These are phyloP conservation scores for Spergularia bocconei DNA, from an alignment of 148 eudicot genomes.

Conservation along the genomic window DNA sequence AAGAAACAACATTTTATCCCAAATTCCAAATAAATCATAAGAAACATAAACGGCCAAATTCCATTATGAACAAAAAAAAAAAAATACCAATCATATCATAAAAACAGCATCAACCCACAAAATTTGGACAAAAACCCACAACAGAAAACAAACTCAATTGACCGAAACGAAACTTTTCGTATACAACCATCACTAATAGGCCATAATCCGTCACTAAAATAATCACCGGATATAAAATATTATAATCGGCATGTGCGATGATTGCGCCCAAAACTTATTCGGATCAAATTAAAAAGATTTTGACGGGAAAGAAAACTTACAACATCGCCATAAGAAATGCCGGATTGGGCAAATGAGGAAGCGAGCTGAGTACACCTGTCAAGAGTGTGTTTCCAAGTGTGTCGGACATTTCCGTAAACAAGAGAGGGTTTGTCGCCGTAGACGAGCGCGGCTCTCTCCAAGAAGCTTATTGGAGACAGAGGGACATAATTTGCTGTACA, in stretches of 20 bases:
- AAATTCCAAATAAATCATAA: neutral
- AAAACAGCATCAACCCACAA: neutral
- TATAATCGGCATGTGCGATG: no score
- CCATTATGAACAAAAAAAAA: neutral
- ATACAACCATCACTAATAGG: no score
- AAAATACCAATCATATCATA: neutral
- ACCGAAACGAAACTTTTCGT: neutral
- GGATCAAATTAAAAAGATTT: slow-evolving; percentile 8
- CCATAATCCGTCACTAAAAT: no score
- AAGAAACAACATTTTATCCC: neutral
- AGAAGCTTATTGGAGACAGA: slow-evolving; percentile 56
- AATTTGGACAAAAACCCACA: neutral
- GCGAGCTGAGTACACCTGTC: slow-evolving; percentile 53
- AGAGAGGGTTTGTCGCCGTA: slow-evolving; percentile 39
- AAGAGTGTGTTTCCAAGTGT: slow-evolving; percentile 51
- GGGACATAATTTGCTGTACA: slow-evolving; percentile 45
- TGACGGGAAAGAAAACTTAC: slow-evolving; percentile 31
- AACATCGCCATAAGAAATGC: slow-evolving; percentile 45
- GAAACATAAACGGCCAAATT: neutral
- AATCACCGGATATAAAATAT: no score
- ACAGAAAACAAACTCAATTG: neutral
- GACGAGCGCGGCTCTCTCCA: slow-evolving; percentile 48
- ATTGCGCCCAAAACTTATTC: no score
- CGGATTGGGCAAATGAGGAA: slow-evolving; percentile 38
- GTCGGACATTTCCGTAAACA: slow-evolving; percentile 32